Conservation (phyloP, 768 basidiomycete genomes). For the Botryobasidium botryosum region DNA sequence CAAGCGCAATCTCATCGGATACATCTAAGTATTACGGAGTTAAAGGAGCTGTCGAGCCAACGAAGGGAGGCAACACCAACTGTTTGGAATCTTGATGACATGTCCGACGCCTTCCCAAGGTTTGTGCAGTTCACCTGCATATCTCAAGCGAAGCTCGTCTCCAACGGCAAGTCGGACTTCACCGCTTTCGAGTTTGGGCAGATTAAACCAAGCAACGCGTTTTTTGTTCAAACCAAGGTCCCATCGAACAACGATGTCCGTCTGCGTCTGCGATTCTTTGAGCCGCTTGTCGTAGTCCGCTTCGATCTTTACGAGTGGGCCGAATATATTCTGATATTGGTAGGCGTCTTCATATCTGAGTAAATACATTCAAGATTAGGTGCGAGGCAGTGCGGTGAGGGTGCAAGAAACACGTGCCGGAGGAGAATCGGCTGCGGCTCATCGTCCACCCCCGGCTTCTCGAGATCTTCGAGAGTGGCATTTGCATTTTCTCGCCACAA, state of each 20-base stretch:
- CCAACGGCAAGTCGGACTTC: conserved; percentile 95
- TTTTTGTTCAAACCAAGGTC: conserved; percentile 98
- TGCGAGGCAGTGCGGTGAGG: neutral
- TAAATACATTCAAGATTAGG: neutral
- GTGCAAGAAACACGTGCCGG: conserved; percentile 28
- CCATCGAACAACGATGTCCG: conserved; percentile 90
- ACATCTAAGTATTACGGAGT: conserved; percentile 40
- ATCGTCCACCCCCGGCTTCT: conserved; percentile 94
- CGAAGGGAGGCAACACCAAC: conserved; percentile 30
- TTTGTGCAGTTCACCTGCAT: conserved; percentile 77
- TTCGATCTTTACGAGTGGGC: conserved; percentile 97
- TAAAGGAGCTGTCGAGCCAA: no score
- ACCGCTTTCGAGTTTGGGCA: conserved; percentile 95
- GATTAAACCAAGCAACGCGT: conserved; percentile 91
- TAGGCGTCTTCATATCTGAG: conserved; percentile 87
- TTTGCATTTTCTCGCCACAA: conserved; percentile 93
- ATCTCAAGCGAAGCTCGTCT: conserved; percentile 82
- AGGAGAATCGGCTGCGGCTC: conserved; percentile 85
- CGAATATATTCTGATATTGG: conserved; percentile 99
- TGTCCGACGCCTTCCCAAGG: conserved; percentile 96
- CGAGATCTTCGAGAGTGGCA: conserved; percentile 90
- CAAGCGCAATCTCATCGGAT: conserved; percentile 93
- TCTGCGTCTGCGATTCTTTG: conserved; percentile 98
- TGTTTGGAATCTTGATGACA: conserved; percentile 98
- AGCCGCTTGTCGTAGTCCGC: conserved; percentile 97